Evolutionary conservation across 1,139 yeast genomes (phyloP).

Genomic region (Pichia sp.): DNA sequence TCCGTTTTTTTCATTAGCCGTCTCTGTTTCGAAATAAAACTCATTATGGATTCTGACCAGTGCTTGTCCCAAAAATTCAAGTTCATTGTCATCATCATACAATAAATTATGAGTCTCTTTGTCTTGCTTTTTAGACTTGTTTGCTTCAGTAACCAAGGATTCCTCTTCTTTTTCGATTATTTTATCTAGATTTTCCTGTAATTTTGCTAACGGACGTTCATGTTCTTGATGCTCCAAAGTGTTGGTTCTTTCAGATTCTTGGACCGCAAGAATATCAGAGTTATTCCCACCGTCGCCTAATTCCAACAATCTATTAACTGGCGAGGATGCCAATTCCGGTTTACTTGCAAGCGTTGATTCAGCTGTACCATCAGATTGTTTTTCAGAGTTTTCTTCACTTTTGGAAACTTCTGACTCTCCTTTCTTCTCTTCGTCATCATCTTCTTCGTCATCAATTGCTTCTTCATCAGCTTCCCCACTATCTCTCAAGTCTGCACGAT

Average conservation of each 20-base stretch:
- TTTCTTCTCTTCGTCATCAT: constrained; percentile 6
- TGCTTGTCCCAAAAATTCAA: constrained; percentile 54
- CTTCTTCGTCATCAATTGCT: constrained; percentile 8
- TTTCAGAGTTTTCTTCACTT: neutral
- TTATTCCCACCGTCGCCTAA: constrained; percentile 44
- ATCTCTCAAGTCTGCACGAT: constrained; percentile 23
- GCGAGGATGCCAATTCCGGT: constrained; percentile 24
- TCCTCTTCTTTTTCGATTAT: constrained; percentile 30
- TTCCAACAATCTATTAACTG: constrained; percentile 42
- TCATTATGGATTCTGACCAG: constrained; percentile 54
- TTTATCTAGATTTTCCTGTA: constrained; percentile 68
- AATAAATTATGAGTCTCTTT: constrained; percentile 50
- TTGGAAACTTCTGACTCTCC: neutral
- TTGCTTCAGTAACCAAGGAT: constrained; percentile 1
- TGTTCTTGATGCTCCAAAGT: constrained; percentile 60
- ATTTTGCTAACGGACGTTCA: constrained; percentile 74
- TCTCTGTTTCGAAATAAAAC: constrained; percentile 48
- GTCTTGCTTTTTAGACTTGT: constrained; percentile 5
- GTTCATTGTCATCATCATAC: constrained; percentile 76
- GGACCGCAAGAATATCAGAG: constrained; percentile 35
- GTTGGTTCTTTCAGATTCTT: constrained; percentile 48
- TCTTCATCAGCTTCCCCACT: constrained; percentile 5
- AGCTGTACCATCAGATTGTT: constrained; percentile 26
- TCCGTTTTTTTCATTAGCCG: constrained; percentile 13
- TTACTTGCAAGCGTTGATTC: constrained; percentile 2